Evolutionary conservation across 371 early-diverging fungal genomes (phyloP).

Genomic region (Mucor velutinosus): DNA sequence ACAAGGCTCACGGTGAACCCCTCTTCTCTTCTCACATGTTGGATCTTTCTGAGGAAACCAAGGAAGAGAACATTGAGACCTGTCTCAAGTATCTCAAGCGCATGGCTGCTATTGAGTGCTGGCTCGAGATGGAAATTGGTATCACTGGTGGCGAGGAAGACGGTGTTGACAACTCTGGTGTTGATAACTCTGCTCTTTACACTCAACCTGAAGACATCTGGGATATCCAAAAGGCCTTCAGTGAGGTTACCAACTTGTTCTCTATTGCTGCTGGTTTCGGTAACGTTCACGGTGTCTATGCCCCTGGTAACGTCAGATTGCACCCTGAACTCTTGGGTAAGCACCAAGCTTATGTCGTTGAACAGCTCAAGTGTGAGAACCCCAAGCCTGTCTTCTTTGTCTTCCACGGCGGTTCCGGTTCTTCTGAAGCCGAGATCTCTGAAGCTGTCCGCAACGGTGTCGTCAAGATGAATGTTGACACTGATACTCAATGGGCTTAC

Average conservation of each 20-base stretch:
- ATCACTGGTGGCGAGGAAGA: slow-evolving; percentile 96
- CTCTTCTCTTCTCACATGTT: slow-evolving; percentile 96
- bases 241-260: slow-evolving; percentile 76
- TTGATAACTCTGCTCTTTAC: slow-evolving; percentile 85
- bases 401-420: slow-evolving; percentile 95
- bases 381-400: slow-evolving; percentile 88
- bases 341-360: slow-evolving; percentile 81
- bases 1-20: slow-evolving; percentile 86
- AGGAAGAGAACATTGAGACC: slow-evolving; percentile 87
- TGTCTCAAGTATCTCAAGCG: slow-evolving; percentile 87
- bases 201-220: slow-evolving; percentile 93
- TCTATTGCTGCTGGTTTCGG: slow-evolving; percentile 90
- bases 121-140: slow-evolving; percentile 95
- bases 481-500: slow-evolving; percentile 82
- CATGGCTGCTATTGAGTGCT: slow-evolving; percentile 81
- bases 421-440: slow-evolving; percentile 77
- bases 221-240: slow-evolving; percentile 85
- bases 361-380: slow-evolving; percentile 58
- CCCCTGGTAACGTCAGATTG: slow-evolving; percentile 89
- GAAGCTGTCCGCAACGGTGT: slow-evolving; percentile 84
- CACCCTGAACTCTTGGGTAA: slow-evolving; percentile 86
- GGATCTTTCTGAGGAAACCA: slow-evolving; percentile 88
- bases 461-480: slow-evolving; percentile 95
- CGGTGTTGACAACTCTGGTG: slow-evolving; percentile 90
- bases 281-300: slow-evolving; percentile 93